Percentiles rank a stretch among this genome's conserved stretches.
Conservation (phyloP, 257 asterid species). For the Jaltomata sinuosa region DNA sequence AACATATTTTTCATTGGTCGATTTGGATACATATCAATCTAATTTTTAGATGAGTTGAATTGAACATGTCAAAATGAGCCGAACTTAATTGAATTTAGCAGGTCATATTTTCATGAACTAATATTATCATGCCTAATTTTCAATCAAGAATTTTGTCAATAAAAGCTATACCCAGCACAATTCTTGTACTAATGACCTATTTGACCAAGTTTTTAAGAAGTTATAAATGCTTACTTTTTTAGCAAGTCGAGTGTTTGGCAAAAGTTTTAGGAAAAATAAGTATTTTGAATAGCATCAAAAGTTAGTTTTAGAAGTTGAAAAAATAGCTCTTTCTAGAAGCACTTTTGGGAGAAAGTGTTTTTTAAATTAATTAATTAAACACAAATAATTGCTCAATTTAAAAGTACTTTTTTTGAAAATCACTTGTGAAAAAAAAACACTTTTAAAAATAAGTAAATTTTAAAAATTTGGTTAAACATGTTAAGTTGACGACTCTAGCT, state of each 20-base stretch:
- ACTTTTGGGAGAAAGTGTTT: neutral
- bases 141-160: neutral
- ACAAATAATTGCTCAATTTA: too few relatives aligned
- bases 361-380: neutral
- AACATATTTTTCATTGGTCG: too few relatives aligned
- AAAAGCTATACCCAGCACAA: neutral
- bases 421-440: too few relatives aligned
- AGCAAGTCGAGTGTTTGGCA: too few relatives aligned
- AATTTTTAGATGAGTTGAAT: too few relatives aligned
- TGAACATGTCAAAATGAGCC: neutral
- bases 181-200: neutral
- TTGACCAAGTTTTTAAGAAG: neutral
- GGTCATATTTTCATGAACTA: neutral
- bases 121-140: neutral
- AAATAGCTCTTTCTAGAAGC: neutral
- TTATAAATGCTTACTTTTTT: too few relatives aligned
- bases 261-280: neutral
- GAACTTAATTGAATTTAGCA: too few relatives aligned
- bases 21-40: too few relatives aligned
- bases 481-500: neutral
- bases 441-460: neutral
- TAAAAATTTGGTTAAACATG: neutral
- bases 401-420: too few relatives aligned
- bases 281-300: neutral
- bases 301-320: neutral